These are phyloP conservation scores for Boehmeria nivea DNA, from an alignment of 306 rosid species.

Conservation along the genomic window DNA sequence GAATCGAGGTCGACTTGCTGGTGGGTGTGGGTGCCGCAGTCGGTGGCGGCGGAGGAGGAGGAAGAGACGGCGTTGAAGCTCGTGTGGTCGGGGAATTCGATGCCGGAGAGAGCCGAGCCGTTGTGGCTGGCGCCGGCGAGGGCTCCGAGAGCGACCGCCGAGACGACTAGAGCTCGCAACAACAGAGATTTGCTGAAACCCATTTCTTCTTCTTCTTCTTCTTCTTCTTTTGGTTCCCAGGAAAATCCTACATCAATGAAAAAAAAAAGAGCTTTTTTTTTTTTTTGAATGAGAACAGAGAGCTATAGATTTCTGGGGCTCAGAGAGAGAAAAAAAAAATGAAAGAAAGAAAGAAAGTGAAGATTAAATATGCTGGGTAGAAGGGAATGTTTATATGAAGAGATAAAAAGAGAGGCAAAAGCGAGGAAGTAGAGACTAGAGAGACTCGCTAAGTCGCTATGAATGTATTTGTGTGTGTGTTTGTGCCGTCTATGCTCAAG, in stretches of 20 bases:
- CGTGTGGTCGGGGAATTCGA: constrained; percentile 61
- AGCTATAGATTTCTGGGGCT: too few species aligned
- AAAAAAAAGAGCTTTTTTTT: not conserved
- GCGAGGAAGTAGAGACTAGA: not conserved
- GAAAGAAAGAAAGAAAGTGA: constrained; percentile 18
- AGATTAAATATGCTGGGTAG: too few species aligned
- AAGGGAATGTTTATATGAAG: not conserved
- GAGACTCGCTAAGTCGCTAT: not conserved
- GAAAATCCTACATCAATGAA: constrained; percentile 38
- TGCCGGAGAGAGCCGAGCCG: constrained; percentile 60
- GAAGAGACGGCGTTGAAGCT: constrained; percentile 54
- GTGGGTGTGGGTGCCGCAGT: constrained; percentile 40
- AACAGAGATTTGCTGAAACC: constrained; percentile 24
- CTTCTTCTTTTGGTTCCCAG: constrained; percentile 25
- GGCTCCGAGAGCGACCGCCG: constrained; percentile 23
- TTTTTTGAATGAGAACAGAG: too few species aligned
- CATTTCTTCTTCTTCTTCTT: too few species aligned
- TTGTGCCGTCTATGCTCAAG: constrained; percentile 20
- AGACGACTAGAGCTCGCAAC: constrained; percentile 33
- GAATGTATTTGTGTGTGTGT: constrained; percentile 2
- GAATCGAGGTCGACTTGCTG: constrained; percentile 12
- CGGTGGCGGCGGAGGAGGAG: too few species aligned
- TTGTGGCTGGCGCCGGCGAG: constrained; percentile 35
- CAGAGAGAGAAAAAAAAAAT: not conserved
- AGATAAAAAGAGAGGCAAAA: not conserved